phyloP scores from a whole-genome alignment of 805 yeast species.

The Myxozyma mucilagina region DNA sequence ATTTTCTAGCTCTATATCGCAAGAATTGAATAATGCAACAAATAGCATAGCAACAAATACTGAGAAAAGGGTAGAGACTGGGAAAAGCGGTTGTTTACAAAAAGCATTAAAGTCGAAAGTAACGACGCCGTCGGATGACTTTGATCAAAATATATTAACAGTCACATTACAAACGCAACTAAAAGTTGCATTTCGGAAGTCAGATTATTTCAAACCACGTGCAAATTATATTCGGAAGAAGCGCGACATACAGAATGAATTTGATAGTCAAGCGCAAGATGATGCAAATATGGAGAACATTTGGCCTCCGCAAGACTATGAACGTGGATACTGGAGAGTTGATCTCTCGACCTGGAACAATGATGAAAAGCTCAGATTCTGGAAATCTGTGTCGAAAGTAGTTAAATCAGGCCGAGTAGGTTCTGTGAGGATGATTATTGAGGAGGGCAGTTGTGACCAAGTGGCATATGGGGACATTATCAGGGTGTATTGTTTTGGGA shows the following conservation, averaged over 20 bases:
- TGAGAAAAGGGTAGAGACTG: background rate
- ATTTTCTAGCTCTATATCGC: background rate
- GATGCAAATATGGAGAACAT: background rate
- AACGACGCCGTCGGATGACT: background rate
- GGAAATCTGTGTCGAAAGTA: slow-evolving; percentile 15
- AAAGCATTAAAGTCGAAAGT: background rate
- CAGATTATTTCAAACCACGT: slow-evolving; percentile 13
- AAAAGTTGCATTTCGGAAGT: slow-evolving; percentile 4
- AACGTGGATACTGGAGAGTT: slow-evolving; percentile 24
- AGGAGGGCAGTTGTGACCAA: background rate
- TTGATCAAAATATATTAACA: slow-evolving; percentile 6
- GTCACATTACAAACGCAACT: slow-evolving; percentile 4
- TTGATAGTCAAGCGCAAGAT: background rate
- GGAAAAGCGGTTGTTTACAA: background rate
- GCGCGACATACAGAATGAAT: background rate
- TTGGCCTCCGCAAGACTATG: slow-evolving; percentile 14
- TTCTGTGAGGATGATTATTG: slow-evolving; percentile 10
- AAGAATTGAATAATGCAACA: background rate
- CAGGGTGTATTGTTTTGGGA: slow-evolving; percentile 23
- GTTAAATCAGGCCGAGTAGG: slow-evolving; percentile 17
- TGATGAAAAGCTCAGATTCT: slow-evolving; percentile 12
- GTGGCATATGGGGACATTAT: slow-evolving; percentile 4
- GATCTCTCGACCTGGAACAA: slow-evolving; percentile 12
- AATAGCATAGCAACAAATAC: background rate
- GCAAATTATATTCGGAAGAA: slow-evolving; percentile 6